Evolutionary conservation across 345 rosid genomes (phyloP).

Genomic region (Heritiera littoralis): DNA sequence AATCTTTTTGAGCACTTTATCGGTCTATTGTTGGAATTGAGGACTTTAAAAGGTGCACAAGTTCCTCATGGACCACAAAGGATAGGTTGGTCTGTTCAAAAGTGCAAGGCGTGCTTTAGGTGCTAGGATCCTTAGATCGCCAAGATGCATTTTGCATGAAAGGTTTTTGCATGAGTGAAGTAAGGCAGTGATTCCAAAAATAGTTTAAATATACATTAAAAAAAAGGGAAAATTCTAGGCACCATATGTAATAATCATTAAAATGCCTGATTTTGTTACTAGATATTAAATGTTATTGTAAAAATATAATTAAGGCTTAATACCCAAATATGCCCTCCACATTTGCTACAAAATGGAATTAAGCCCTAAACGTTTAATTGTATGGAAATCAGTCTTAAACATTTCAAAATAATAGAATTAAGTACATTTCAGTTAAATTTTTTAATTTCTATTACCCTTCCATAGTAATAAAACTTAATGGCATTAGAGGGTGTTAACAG

Average conservation of each 20-base stretch:
- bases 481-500: too few relatives aligned
- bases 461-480: too few relatives aligned
- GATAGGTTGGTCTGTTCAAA: background rate
- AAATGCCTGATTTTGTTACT: background rate
- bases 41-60: background rate
- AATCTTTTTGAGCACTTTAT: constrained; percentile 5
- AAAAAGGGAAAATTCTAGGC: background rate
- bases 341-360: too few relatives aligned
- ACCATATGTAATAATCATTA: background rate
- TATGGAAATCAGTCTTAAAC: too few relatives aligned
- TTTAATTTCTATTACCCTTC: too few relatives aligned
- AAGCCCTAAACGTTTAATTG: too few relatives aligned
- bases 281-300: background rate
- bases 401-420: too few relatives aligned
- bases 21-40: background rate
- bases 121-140: background rate
- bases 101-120: background rate
- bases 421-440: too few relatives aligned
- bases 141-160: background rate
- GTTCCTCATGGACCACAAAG: background rate
- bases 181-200: background rate
- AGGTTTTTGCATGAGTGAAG: background rate
- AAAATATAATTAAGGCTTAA: too few relatives aligned
- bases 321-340: too few relatives aligned
- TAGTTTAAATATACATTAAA: background rate